Percentiles rank a stretch among this genome's conserved stretches.
Conservation (phyloP, 1,284 basidiomycete genomes). For the Bondarzewia mesenterica region DNA sequence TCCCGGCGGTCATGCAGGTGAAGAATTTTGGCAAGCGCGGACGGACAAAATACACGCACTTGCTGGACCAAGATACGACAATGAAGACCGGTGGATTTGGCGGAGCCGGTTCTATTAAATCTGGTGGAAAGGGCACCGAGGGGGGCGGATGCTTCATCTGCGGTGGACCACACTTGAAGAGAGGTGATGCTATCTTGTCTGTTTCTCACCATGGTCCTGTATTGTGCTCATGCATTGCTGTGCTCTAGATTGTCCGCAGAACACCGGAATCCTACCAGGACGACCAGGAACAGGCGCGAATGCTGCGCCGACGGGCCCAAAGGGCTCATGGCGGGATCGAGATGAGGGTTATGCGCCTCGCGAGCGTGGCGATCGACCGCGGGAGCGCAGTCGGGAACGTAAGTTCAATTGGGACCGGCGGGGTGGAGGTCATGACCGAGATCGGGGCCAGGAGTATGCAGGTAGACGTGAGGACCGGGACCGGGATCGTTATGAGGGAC, state of each 20-base stretch:
- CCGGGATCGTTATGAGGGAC: neutral
- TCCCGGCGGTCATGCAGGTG: constrained; percentile 97
- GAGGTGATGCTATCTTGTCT: too few relatives aligned
- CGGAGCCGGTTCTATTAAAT: constrained; percentile 45
- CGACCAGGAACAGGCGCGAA: constrained; percentile 39
- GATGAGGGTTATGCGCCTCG: constrained; percentile 16
- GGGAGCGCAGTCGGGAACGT: neutral
- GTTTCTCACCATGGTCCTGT: too few relatives aligned
- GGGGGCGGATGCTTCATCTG: constrained; percentile 82
- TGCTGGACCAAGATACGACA: constrained; percentile 92
- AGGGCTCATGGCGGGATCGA: constrained; percentile 34
- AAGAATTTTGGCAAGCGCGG: constrained; percentile 92
- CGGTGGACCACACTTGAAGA: constrained; percentile 85
- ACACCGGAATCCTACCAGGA: constrained; percentile 36
- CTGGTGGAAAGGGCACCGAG: constrained; percentile 47
- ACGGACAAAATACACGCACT: constrained; percentile 92
- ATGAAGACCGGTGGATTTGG: constrained; percentile 57
- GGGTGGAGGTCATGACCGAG: neutral
- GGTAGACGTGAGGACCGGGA: neutral
- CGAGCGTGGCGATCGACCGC: constrained; percentile 9
- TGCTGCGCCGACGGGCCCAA: constrained; percentile 22
- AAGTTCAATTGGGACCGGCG: neutral
- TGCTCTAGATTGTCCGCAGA: constrained; percentile 56
- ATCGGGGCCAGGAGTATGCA: neutral
- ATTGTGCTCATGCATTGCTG: too few relatives aligned